These are phyloP conservation scores for Leccinum obscurum DNA, from an alignment of 768 basidiomycete genomes.

Conservation along the genomic window DNA sequence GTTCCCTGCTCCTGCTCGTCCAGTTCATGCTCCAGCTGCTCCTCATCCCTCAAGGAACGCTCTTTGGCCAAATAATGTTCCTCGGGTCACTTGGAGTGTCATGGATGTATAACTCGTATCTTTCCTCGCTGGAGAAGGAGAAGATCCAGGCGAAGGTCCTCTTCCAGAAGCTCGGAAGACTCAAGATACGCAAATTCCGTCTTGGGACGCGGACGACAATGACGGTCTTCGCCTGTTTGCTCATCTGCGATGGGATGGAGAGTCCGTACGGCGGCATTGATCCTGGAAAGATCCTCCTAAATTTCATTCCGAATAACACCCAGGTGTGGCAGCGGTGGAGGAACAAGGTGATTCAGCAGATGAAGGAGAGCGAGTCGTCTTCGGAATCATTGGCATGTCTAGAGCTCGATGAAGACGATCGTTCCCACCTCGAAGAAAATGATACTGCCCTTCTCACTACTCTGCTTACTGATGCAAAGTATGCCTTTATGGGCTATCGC, in stretches of 20 bases:
- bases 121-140: conserved; percentile 39
- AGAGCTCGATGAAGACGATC: conserved; percentile 13
- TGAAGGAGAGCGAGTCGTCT: conserved; percentile 6
- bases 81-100: conserved; percentile 32
- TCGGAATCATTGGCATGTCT: not conserved
- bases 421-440: conserved; percentile 3
- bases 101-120: conserved; percentile 38
- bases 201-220: conserved; percentile 25
- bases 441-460: conserved; percentile 16
- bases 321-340: conserved; percentile 28
- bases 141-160: conserved; percentile 27
- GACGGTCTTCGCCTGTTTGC: conserved; percentile 27
- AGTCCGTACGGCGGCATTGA: conserved; percentile 11
- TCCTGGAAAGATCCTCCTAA: conserved; percentile 18
- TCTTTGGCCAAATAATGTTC: conserved; percentile 40
- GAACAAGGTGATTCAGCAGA: conserved; percentile 21
- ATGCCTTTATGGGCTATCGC: conserved; percentile 22
- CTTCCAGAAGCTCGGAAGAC: conserved; percentile 16
- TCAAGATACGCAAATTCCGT: conserved; percentile 19
- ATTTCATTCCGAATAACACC: conserved; percentile 27
- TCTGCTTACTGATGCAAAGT: conserved; percentile 19
- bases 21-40: conserved; percentile 38
- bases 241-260: conserved; percentile 27
- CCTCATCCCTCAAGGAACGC: conserved; percentile 34
- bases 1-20: conserved; percentile 31